Base-by-base conservation (phyloP, 345 rosid species). In the Brassica carinata region DNA sequence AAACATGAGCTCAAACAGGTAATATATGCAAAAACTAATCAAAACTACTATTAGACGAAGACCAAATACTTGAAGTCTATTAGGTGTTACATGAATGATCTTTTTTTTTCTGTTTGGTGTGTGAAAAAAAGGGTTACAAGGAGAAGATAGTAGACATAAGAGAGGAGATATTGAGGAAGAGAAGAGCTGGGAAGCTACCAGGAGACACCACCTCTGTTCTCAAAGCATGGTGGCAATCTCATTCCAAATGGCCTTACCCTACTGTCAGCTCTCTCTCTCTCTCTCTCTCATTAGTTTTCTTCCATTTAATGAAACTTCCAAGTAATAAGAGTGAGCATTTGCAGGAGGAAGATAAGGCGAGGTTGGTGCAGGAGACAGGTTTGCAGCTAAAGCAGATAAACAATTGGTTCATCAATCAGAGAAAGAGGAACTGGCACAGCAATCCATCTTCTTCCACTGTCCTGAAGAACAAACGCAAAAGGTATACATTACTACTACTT, bases 321-420 rank as follows among this genome's bases (percentile, higher is more conserved):
- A 30, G 79, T n/a, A 17, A 30, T 11, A 17, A 64, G 2, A 51
- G 2, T 65, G 29, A 65, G 8, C 14, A 30, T 66, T 81, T 67
- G 58, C 86, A 96, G 99, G 99, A 96, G 88, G 99, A 96, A 85
- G 99, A 96, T 72, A 96, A 96, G 90, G 91, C 85, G n/a, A 90
- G 90, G 71, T 71, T 96, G 87, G 99, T 96, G 57, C 95, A 94
- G 70, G 99, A 96, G 82, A 96, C 99, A 5, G 99, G 99, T 26
- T 78, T 96, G 85, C 98, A 96, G 72, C 77, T 96, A 80, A 96
- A 96, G 81, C 99, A 96, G 89, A 94, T 96, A 78, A 92, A 96
- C 81, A 96, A 96, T 74, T 96, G 99, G 99, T 96, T 96, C 80
- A 96, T 96, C 78, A 96, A 96, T 81, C 98, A 96, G 74, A 90